phyloP scores from a whole-genome alignment of 2,329 filamentous ascomycete species.

The Dendrostoma leiphaemia region DNA sequence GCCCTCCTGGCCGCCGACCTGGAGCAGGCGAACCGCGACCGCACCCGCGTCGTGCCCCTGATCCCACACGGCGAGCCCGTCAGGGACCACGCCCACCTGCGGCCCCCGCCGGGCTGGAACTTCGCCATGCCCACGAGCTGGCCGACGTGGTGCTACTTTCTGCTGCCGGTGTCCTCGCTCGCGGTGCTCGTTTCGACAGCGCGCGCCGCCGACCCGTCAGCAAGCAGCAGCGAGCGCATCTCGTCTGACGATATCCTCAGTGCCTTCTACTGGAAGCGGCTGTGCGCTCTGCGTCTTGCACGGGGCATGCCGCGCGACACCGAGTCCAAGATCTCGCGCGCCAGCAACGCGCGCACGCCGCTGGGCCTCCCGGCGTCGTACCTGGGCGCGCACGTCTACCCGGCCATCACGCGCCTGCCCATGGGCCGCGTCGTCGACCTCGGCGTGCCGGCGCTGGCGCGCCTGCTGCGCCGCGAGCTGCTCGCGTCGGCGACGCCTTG shows the following conservation, averaged over 20 bases:
- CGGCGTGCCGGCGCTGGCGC: not conserved
- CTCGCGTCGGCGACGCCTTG: not conserved
- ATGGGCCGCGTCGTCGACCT: not conserved
- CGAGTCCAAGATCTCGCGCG: slow-evolving; percentile 25
- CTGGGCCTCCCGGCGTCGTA: slow-evolving; percentile 27
- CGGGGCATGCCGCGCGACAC: slow-evolving; percentile 17
- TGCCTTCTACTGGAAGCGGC: slow-evolving; percentile 32
- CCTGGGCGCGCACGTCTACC: slow-evolving; percentile 29
- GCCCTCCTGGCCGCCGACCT: slow-evolving; percentile 21
- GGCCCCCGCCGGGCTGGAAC: too few species aligned
- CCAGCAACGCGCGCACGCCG: slow-evolving; percentile 26
- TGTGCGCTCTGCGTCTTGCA: slow-evolving; percentile 25
- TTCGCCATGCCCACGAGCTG: too few species aligned
- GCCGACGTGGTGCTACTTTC: not conserved
- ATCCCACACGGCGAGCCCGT: not conserved
- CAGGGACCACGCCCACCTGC: too few species aligned
- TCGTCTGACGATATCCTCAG: slow-evolving; percentile 30
- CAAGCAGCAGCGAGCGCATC: slow-evolving; percentile 12
- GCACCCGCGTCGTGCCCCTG: slow-evolving; percentile 22
- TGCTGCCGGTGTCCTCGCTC: not conserved
- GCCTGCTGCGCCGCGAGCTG: not conserved
- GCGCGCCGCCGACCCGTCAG: too few species aligned
- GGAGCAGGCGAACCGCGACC: slow-evolving; percentile 22
- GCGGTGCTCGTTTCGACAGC: too few species aligned
- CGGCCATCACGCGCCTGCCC: not conserved